These are phyloP conservation scores for Boletus insuetus DNA, from an alignment of 768 basidiomycete genomes.

Conservation along the genomic window DNA sequence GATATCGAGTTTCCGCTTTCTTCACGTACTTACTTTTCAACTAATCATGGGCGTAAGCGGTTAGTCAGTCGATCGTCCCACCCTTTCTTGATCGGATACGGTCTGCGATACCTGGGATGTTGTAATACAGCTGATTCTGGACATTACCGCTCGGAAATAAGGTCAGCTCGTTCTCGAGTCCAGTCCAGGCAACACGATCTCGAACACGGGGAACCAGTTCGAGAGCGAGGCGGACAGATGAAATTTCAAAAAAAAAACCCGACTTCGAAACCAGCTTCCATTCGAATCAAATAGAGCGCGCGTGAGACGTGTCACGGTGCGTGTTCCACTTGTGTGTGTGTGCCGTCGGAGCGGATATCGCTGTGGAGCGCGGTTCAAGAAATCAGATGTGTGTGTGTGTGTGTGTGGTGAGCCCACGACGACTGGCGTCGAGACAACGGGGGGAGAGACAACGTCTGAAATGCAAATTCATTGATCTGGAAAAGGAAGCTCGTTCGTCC, in stretches of 20 bases:
- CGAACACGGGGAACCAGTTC: not conserved
- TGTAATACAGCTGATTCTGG: conserved; percentile 36
- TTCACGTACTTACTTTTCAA: conserved; percentile 24
- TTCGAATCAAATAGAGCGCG: conserved; percentile 5
- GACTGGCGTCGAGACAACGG: not conserved
- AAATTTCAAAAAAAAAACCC: conserved; percentile 7
- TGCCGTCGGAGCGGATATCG: conserved; percentile 5
- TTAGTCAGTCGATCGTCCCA: conserved; percentile 14
- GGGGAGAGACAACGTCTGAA: not conserved
- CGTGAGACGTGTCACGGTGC: conserved; percentile 1
- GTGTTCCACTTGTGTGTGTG: not conserved
- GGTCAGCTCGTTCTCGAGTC: not conserved
- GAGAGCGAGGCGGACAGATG: not conserved
- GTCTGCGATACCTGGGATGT: conserved; percentile 37
- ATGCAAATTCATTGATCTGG: conserved; percentile 11
- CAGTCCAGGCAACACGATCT: not conserved
- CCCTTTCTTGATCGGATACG: conserved; percentile 29
- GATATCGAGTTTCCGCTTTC: conserved; percentile 13
- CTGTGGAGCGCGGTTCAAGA: not conserved
- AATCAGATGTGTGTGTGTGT: too few relatives aligned
- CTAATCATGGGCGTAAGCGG: conserved; percentile 24
- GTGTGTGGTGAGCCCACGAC: too few relatives aligned
- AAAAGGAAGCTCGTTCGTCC: conserved; percentile 4
- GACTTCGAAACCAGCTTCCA: conserved; percentile 14
- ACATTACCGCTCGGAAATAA: conserved; percentile 21